phyloP scores from a whole-genome alignment of 768 basidiomycete species.

The Tricholoma bakamatsutake region DNA sequence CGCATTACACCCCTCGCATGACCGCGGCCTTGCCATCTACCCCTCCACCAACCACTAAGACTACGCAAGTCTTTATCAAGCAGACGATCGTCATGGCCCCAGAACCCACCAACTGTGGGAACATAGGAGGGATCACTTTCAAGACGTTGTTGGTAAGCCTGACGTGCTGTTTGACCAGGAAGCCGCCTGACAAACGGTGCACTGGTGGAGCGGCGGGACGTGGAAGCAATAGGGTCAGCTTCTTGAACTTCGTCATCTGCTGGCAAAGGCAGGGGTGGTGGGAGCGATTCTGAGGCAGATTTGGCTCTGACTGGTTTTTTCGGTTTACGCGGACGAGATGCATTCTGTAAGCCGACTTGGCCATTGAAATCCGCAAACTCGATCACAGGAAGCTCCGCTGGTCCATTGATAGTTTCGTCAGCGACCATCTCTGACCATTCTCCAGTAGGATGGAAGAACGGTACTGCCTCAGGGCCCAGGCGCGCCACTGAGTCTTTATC shows the following conservation, averaged over 20 bases:
- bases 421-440: slow-evolving; percentile 87
- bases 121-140: slow-evolving; percentile 85
- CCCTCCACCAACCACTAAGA: slow-evolving; percentile 86
- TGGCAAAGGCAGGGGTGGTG: slow-evolving; percentile 21
- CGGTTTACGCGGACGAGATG: slow-evolving; percentile 32
- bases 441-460: slow-evolving; percentile 50
- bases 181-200: slow-evolving; percentile 27
- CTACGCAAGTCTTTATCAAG: slow-evolving; percentile 78
- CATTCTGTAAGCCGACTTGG: slow-evolving; percentile 25
- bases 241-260: slow-evolving; percentile 19
- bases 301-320: slow-evolving; percentile 35
- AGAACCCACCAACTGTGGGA: slow-evolving; percentile 88
- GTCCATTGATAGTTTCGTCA: slow-evolving; percentile 58
- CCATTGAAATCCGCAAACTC: slow-evolving; percentile 67
- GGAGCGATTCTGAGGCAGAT: slow-evolving; percentile 24
- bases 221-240: slow-evolving; percentile 31
- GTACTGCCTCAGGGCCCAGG: slow-evolving; percentile 23
- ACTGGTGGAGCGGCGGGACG: slow-evolving; percentile 27
- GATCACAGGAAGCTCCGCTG: slow-evolving; percentile 69
- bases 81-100: slow-evolving; percentile 91
- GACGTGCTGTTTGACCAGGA: slow-evolving; percentile 62
- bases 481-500: slow-evolving; percentile 21
- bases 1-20: slow-evolving; percentile 54
- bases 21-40: slow-evolving; percentile 66
- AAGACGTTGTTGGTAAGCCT: slow-evolving; percentile 80